Percentiles rank a stretch among this genome's conserved stretches.
These are phyloP conservation scores for Yarrowia phangngaensis DNA, from an alignment of 805 yeast genomes.

Conservation along the genomic window DNA sequence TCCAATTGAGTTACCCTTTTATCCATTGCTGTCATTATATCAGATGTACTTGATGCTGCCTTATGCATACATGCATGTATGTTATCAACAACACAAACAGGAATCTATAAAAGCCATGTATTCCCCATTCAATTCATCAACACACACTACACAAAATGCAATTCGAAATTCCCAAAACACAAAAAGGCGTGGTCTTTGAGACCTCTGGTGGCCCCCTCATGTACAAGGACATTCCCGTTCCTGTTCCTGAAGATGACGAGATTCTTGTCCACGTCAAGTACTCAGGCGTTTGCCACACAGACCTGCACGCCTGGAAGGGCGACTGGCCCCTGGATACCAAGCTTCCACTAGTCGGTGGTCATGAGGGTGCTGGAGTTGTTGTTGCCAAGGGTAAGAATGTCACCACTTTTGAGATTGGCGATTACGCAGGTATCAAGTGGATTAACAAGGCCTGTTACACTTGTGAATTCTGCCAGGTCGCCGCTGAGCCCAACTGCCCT, in stretches of 20 bases:
- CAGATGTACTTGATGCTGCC: no score
- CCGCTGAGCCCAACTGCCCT: slow-evolving; percentile 66
- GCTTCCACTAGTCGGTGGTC: slow-evolving; percentile 80
- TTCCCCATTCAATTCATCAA: background rate
- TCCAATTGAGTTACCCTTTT: no score
- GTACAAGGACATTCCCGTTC: slow-evolving; percentile 75
- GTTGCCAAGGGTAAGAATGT: slow-evolving; percentile 72
- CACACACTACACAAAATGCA: background rate
- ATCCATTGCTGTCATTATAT: no score
- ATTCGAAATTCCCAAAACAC: slow-evolving; percentile 59
- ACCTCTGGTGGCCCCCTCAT: slow-evolving; percentile 59
- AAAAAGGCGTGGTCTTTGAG: slow-evolving; percentile 69
- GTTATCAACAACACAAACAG: no score
- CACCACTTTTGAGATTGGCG: slow-evolving; percentile 69
- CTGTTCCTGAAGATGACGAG: slow-evolving; percentile 72
- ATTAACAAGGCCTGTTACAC: slow-evolving; percentile 70
- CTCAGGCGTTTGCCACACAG: slow-evolving; percentile 94
- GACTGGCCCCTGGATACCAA: slow-evolving; percentile 82
- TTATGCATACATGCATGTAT: no score
- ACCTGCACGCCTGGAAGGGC: slow-evolving; percentile 90
- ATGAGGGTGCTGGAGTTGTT: slow-evolving; percentile 85
- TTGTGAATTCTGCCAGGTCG: slow-evolving; percentile 71
- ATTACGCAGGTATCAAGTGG: slow-evolving; percentile 82
- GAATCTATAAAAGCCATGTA: no score
- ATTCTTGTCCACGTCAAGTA: slow-evolving; percentile 75